phyloP scores from a whole-genome alignment of 2,329 filamentous ascomycete species.

The Corinectria fuckeliana region DNA sequence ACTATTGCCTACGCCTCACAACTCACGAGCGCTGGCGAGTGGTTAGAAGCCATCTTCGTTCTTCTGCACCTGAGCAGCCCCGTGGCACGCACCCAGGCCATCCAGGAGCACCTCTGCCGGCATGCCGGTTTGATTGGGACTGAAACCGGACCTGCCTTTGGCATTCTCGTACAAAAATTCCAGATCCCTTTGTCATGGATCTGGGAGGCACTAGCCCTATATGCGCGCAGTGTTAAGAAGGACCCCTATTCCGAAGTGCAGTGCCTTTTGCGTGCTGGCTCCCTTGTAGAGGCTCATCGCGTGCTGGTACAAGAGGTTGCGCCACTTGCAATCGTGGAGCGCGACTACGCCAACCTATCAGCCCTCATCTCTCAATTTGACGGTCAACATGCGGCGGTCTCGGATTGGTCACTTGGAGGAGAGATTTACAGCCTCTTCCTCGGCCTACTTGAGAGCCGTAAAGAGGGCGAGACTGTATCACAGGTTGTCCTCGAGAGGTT shows the following conservation, averaged over 20 bases:
- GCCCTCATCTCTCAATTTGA: constrained; percentile 76
- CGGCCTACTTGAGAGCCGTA: constrained; percentile 54
- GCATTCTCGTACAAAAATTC: constrained; percentile 66
- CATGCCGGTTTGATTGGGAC: constrained; percentile 72
- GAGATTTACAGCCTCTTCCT: constrained; percentile 76
- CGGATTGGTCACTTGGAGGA: constrained; percentile 80
- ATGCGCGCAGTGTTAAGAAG: constrained; percentile 75
- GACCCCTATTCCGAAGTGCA: constrained; percentile 76
- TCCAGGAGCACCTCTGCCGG: constrained; percentile 76
- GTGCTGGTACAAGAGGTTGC: constrained; percentile 83
- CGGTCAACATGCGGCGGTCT: constrained; percentile 64
- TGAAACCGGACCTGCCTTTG: constrained; percentile 62
- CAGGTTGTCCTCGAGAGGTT: constrained; percentile 61
- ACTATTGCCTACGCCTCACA: constrained; percentile 71
- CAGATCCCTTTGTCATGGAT: constrained; percentile 80
- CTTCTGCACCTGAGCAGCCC: constrained; percentile 75
- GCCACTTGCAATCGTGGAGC: constrained; percentile 80
- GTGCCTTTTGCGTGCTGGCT: constrained; percentile 78
- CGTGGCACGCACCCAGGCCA: constrained; percentile 66
- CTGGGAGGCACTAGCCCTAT: constrained; percentile 84
- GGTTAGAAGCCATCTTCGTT: constrained; percentile 77
- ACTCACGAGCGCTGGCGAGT: constrained; percentile 68
- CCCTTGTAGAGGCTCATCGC: constrained; percentile 81
- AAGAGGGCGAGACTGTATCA: constrained; percentile 49
- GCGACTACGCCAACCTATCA: constrained; percentile 75